Base-by-base conservation (phyloP, 2,329 filamentous ascomycete genomes). In the Cladosporium colombiae region DNA sequence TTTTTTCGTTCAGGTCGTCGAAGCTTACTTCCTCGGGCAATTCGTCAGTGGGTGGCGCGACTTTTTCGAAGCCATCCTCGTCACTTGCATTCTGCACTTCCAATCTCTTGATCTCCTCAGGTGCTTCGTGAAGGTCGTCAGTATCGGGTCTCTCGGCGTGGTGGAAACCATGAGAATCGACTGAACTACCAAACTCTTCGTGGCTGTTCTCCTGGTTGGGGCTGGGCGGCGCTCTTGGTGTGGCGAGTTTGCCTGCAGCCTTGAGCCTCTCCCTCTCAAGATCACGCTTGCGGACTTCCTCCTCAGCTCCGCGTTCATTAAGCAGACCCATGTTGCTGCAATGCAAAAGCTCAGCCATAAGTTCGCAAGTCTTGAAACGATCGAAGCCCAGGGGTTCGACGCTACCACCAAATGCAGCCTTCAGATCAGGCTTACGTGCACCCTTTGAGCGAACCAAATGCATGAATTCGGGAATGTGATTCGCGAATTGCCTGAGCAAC, bases 311-410 rank as follows among this genome's bases (percentile, higher is more conserved):
- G 11, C 88, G 83, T 76, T 98, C 93, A 75, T 99, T 99, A 70
- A 99, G 82, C 40, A 99, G 82, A 6, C 91, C 93, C 95, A 99
- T 99, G 76, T 99, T 99, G 77, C 94, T 98, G 79, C 95, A 99
- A 78, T 99, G 95, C 46, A 99, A 81, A 53, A 99, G 83, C 78
- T 99, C 95, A 0, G 95, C 95, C 95, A 99, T 98, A 67, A 99
- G 84, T 79, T 99, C 95, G 78, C 95, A 99, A 0, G 95, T 98
- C 83, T 99, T 99, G 83, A 99, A 99, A 23, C 95, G 86, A 78
- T 99, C 95, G 75, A 99, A 99, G 2, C 95, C 95, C 11, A 99
- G 85, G 4, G 95, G 94, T 78, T 98, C 93, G 62, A 99, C 93
- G 77, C 90, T 91, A 55, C 89, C 87, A 62, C 93, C 93, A 82